Conservation (phyloP, 164 flowering plant species). For the Euptelea pleiosperma region DNA sequence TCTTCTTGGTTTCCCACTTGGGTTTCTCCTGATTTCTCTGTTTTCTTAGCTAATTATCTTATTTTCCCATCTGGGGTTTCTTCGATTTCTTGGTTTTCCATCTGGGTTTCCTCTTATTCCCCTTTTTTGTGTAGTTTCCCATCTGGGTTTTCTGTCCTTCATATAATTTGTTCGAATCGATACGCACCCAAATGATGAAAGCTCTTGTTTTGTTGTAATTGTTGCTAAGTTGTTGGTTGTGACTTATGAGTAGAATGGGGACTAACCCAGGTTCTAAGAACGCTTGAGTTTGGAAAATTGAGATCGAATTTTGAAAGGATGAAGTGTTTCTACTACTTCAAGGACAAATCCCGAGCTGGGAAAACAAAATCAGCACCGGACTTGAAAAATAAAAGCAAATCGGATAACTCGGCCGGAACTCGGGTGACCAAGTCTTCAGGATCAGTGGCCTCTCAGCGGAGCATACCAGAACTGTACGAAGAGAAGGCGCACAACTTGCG, state of each 20-base stretch:
- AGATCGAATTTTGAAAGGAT: constrained; percentile 16
- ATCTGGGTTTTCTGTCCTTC: background rate
- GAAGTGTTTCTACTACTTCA: constrained; percentile 57
- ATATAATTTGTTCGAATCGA: background rate
- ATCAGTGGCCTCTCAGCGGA: constrained; percentile 36
- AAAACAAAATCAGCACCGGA: constrained; percentile 49
- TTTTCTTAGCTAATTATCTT: background rate
- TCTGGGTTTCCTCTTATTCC: background rate
- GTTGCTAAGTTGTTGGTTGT: too few species aligned
- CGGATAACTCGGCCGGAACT: constrained; percentile 22
- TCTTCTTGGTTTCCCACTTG: background rate
- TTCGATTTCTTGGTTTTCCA: background rate
- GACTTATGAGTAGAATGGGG: background rate
- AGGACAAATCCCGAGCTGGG: constrained; percentile 29
- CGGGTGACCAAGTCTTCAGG: constrained; percentile 38
- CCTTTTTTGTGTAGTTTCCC: background rate
- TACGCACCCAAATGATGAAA: background rate
- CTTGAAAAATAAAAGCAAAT: constrained; percentile 24
- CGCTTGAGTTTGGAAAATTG: constrained; percentile 2
- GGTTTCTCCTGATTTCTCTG: background rate
- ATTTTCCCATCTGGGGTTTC: background rate
- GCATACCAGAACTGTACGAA: constrained; percentile 51
- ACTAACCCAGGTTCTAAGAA: background rate
- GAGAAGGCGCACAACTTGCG: constrained; percentile 59
- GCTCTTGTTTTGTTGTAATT: background rate